Conservation (phyloP, 108 stramenopile genomes). For the Chaetoceros muelleri region DNA sequence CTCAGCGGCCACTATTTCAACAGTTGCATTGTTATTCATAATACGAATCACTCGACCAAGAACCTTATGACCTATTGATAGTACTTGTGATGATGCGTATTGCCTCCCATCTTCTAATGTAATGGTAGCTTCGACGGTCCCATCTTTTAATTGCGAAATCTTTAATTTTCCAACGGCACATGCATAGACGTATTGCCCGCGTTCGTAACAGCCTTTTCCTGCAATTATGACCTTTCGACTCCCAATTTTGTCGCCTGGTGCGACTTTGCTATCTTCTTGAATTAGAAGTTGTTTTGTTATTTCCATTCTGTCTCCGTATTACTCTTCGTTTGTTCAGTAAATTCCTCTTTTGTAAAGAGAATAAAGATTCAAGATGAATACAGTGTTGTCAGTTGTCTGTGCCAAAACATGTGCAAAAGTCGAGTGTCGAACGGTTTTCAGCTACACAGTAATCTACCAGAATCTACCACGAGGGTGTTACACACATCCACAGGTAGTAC, state of each 20-base stretch:
- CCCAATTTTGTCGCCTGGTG: constrained; percentile 72
- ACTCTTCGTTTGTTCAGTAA: too few relatives aligned
- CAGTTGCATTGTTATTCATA: constrained; percentile 39
- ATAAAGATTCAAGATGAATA: too few relatives aligned
- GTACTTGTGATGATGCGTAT: constrained; percentile 9
- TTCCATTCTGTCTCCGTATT: too few relatives aligned
- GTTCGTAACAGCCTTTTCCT: constrained; percentile 57
- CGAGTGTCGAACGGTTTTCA: too few relatives aligned
- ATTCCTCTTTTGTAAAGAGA: too few relatives aligned
- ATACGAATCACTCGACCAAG: constrained; percentile 57
- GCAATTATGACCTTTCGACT: constrained; percentile 22
- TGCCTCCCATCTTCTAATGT: constrained; percentile 1
- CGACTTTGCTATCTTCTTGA: constrained; percentile 29
- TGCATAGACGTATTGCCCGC: constrained; percentile 51
- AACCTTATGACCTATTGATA: constrained; percentile 44
- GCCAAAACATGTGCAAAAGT: too few relatives aligned
- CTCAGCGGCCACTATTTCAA: constrained; percentile 51
- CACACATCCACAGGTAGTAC: too few relatives aligned
- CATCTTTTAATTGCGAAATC: background rate
- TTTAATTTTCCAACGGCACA: constrained; percentile 32
- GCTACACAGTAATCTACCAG: too few relatives aligned
- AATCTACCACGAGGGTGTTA: too few relatives aligned
- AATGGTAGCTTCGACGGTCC: background rate
- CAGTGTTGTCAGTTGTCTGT: too few relatives aligned
- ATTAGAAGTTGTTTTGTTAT: constrained; percentile 27